These are phyloP conservation scores for Camellia granthamiana DNA, from an alignment of 148 eudicot species.

Conservation along the genomic window DNA sequence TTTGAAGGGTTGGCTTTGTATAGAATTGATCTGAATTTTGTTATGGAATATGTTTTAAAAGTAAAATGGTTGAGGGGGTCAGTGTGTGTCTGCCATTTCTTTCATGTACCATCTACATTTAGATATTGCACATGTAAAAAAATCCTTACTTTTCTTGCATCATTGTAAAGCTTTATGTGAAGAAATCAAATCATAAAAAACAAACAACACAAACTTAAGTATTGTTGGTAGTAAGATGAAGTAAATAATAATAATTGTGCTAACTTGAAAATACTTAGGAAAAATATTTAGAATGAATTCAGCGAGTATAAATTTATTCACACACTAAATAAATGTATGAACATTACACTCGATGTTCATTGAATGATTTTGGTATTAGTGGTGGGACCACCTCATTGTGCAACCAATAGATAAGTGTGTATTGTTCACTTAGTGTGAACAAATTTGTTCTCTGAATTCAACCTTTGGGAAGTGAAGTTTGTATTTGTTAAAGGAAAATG, in stretches of 20 bases:
- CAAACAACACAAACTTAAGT: too few relatives aligned
- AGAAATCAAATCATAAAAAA: not conserved
- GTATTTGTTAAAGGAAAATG: too few relatives aligned
- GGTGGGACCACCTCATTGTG: not conserved
- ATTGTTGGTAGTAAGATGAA: not conserved
- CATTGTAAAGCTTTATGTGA: not conserved
- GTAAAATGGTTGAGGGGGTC: not conserved
- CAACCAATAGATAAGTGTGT: too few relatives aligned
- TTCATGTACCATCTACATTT: not conserved
- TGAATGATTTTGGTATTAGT: not conserved
- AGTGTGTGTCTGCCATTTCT: not conserved
- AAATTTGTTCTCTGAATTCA: too few relatives aligned
- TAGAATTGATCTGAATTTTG: not conserved
- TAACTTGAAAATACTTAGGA: too few relatives aligned
- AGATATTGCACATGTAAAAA: not conserved
- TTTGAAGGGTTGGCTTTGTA: constrained; percentile 8
- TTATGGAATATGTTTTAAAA: not conserved
- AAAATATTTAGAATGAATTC: too few relatives aligned
- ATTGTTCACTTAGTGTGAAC: too few relatives aligned
- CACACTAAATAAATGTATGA: too few relatives aligned
- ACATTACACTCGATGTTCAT: not conserved
- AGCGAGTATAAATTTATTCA: too few relatives aligned
- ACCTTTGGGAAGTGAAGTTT: too few relatives aligned
- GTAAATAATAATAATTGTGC: too few relatives aligned
- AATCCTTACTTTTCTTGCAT: not conserved